Evolutionary conservation across 257 asterid species (phyloP).

Genomic region (Nicotiana noctiflora): DNA sequence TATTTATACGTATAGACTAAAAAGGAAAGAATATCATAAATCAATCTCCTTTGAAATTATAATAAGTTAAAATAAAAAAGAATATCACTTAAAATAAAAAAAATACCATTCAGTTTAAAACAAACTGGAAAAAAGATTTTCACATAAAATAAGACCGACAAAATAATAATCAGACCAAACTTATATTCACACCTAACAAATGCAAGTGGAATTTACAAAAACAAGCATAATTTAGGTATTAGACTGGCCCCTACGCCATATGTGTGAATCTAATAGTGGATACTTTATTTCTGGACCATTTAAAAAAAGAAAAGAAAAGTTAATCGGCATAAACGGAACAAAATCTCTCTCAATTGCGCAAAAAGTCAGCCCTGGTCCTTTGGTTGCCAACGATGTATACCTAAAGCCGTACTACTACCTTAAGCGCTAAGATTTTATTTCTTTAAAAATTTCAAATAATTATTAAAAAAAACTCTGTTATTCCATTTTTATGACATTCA

Average conservation of each 20-base stretch:
- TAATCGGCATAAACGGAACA: background rate
- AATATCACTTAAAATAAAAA: too few relatives aligned
- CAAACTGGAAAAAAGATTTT: too few relatives aligned
- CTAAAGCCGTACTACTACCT: background rate
- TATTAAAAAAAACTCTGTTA: background rate
- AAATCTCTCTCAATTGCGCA: background rate
- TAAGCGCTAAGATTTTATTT: background rate
- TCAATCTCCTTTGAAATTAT: too few relatives aligned
- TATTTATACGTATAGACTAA: background rate
- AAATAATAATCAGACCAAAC: background rate
- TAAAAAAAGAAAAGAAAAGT: background rate
- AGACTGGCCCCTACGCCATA: background rate
- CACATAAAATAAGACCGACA: too few relatives aligned
- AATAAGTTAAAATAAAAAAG: too few relatives aligned
- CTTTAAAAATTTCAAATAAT: background rate
- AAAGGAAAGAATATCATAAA: background rate
- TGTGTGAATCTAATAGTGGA: background rate
- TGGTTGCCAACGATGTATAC: background rate
- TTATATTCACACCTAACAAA: background rate
- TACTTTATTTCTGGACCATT: background rate
- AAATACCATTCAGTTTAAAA: too few relatives aligned
- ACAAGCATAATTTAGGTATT: slow-evolving; percentile 3
- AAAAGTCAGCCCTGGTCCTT: background rate
- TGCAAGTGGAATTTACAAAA: background rate
- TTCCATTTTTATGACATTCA: background rate